Evolutionary conservation across 805 yeast genomes (phyloP).

Genomic region (Saccharomycopsis vini): DNA sequence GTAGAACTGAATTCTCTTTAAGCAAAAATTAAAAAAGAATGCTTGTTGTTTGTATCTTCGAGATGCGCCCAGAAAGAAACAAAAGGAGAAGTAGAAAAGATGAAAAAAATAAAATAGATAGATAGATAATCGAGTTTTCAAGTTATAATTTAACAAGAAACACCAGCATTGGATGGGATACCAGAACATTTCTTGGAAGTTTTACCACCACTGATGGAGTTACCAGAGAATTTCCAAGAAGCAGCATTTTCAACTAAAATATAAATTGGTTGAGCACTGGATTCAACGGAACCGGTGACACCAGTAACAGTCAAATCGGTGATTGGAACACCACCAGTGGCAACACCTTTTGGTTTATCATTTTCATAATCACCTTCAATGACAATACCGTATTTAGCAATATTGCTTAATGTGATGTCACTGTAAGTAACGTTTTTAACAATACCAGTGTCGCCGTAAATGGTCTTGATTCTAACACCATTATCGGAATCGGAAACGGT

Average conservation of each 20-base stretch:
- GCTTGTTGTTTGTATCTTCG: too few species aligned
- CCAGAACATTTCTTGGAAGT: constrained; percentile 14
- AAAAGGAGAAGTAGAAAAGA: too few species aligned
- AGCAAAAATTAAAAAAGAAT: too few species aligned
- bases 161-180: constrained; percentile 19
- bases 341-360: too few species aligned
- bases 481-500: constrained; percentile 15
- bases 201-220: constrained; percentile 16
- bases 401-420: constrained; percentile 13
- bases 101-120: too few species aligned
- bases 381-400: constrained; percentile 18
- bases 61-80: too few species aligned
- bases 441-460: constrained; percentile 18
- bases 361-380: constrained; percentile 19
- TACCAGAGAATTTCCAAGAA: constrained; percentile 13
- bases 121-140: too few species aligned
- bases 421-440: constrained; percentile 16
- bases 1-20: too few species aligned
- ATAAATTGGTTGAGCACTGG: constrained; percentile 15
- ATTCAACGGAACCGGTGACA: constrained; percentile 17
- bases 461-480: constrained; percentile 20
- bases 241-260: constrained; percentile 18
- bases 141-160: constrained; percentile 15
- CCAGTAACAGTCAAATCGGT: constrained; percentile 14
- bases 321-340: constrained; percentile 20